Evolutionary conservation across 257 asterid genomes (phyloP).

Genomic region (Handroanthus guayacan): DNA sequence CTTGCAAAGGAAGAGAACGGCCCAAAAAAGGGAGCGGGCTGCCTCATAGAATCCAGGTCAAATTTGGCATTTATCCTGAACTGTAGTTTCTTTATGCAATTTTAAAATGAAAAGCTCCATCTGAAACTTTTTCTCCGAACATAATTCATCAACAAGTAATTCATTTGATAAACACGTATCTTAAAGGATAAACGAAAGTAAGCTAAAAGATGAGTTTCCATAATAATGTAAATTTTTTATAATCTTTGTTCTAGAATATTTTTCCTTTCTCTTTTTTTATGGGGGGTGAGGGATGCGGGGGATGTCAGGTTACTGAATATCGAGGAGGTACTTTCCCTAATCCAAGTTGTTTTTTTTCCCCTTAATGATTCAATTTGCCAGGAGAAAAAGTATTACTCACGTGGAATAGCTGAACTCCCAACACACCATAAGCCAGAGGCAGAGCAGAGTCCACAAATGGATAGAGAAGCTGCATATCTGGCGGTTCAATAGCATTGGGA

Average conservation of each 20-base stretch:
- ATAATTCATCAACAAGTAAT: neutral
- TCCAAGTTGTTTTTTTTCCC: constrained; percentile 17
- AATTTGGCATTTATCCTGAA: neutral
- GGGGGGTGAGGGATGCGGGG: neutral
- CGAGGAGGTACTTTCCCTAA: neutral
- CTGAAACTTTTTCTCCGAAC: neutral
- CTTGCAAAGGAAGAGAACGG: constrained; percentile 8
- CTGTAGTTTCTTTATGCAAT: neutral
- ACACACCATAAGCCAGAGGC: constrained; percentile 91
- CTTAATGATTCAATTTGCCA: constrained; percentile 8
- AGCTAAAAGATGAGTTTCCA: neutral
- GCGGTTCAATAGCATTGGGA: constrained; percentile 93
- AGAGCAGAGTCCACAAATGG: constrained; percentile 93
- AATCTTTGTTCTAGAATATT: neutral
- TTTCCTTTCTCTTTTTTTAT: neutral
- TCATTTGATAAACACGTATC: neutral
- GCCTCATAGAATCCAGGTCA: neutral
- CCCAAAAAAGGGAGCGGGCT: neutral
- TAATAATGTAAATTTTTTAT: neutral
- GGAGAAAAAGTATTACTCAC: constrained; percentile 50
- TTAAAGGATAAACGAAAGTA: neutral
- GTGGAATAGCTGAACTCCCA: constrained; percentile 86
- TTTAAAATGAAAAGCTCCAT: neutral
- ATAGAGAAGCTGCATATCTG: constrained; percentile 82
- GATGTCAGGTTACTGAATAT: neutral